Conservation (phyloP, 2,329 filamentous ascomycete genomes). For the Tympanopsis confertula region DNA sequence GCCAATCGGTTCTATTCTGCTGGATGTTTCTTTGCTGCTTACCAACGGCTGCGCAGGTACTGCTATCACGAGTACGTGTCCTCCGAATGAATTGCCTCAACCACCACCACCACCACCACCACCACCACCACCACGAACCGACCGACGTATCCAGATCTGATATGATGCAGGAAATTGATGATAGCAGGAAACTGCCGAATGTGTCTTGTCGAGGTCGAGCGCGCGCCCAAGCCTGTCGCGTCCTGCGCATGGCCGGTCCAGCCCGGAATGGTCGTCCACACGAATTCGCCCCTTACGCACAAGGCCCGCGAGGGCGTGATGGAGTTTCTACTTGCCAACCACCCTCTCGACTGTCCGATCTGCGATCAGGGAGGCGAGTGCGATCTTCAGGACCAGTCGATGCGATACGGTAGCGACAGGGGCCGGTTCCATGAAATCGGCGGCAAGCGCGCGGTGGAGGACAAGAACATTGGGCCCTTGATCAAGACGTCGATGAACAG, state of each 20-base stretch:
- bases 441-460: conserved; percentile 95
- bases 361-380: conserved; percentile 99
- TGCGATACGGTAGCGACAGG: conserved; percentile 93
- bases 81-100: conserved; percentile 12
- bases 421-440: conserved; percentile 92
- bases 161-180: conserved; percentile 68
- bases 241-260: conserved; percentile 98
- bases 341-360: conserved; percentile 90
- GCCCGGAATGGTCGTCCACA: conserved; percentile 98
- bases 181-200: conserved; percentile 99
- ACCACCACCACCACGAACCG: conserved; percentile 80
- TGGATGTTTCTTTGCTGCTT: not conserved
- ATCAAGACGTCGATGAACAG: conserved; percentile 99
- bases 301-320: conserved; percentile 98
- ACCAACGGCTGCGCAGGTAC: conserved; percentile 52
- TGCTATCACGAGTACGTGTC: conserved; percentile 87
- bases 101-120: conserved; percentile 59
- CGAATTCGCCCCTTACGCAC: conserved; percentile 87
- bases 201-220: conserved; percentile 97
- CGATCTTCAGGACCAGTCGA: conserved; percentile 97
- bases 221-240: conserved; percentile 89
- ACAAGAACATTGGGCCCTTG: conserved; percentile 96
- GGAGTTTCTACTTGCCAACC: conserved; percentile 95
- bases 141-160: conserved; percentile 24
- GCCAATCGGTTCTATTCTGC: not conserved